These are phyloP conservation scores for Nigrospora sphaerica DNA, from an alignment of 2,329 filamentous ascomycete genomes.

Conservation along the genomic window DNA sequence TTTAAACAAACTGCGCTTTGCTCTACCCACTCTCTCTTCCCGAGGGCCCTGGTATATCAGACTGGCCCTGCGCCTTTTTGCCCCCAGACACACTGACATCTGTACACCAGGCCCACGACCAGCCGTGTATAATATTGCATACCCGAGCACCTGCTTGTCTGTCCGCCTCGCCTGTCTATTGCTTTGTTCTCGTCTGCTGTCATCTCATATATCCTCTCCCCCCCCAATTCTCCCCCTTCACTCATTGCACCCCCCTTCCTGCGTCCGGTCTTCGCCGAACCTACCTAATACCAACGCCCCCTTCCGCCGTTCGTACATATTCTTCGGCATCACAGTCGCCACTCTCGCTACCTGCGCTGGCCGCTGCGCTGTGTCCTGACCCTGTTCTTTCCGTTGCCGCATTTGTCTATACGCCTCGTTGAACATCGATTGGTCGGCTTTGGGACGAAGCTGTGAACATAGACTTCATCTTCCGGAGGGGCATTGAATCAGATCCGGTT, in stretches of 20 bases:
- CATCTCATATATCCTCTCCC: not conserved
- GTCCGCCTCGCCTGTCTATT: not conserved
- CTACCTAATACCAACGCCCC: not conserved
- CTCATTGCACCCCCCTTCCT: not conserved
- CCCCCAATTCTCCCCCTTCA: not conserved
- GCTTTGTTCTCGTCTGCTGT: not conserved
- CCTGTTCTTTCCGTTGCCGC: not conserved
- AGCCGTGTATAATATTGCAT: constrained; percentile 4
- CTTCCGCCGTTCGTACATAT: not conserved
- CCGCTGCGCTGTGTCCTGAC: constrained; percentile 8
- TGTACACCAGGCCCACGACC: not conserved
- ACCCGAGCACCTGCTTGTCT: constrained; percentile 1
- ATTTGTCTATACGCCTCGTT: constrained; percentile 6
- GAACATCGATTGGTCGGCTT: constrained; percentile 11
- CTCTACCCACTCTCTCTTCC: constrained; percentile 3
- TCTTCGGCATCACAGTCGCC: not conserved
- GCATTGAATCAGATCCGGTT: constrained; percentile 29
- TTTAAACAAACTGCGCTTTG: constrained; percentile 8
- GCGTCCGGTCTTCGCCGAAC: not conserved
- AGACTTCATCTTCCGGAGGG: constrained; percentile 21
- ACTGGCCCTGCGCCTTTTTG: constrained; percentile 2
- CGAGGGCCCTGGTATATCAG: constrained; percentile 4
- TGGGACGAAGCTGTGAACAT: constrained; percentile 18
- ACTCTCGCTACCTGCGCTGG: constrained; percentile 8
- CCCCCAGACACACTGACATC: not conserved